phyloP scores from a whole-genome alignment of 2,329 filamentous ascomycete genomes.

The Alternaria ethzedia region DNA sequence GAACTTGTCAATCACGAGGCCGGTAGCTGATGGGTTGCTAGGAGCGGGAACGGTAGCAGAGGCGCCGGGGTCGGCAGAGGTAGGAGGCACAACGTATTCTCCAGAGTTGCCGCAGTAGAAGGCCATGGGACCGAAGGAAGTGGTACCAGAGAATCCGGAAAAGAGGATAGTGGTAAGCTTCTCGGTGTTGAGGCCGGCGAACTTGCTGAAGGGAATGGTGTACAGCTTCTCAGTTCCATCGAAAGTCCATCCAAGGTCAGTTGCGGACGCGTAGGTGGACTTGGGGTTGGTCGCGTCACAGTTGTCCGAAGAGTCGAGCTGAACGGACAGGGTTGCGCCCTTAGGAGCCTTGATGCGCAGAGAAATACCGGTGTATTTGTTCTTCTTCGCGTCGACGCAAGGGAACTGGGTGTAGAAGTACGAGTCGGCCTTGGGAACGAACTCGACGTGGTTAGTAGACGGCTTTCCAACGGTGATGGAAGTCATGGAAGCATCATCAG shows the following conservation, averaged over 20 bases:
- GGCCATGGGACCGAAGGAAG: slow-evolving; percentile 63
- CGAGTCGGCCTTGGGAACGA: slow-evolving; percentile 58
- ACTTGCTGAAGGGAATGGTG: slow-evolving; percentile 63
- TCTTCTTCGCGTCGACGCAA: slow-evolving; percentile 59
- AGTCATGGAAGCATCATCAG: slow-evolving; percentile 64
- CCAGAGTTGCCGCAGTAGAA: slow-evolving; percentile 64
- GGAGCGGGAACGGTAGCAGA: slow-evolving; percentile 60
- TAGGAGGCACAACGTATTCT: slow-evolving; percentile 58
- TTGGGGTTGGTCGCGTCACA: slow-evolving; percentile 53
- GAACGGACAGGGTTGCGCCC: slow-evolving; percentile 60
- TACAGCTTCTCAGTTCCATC: slow-evolving; percentile 67
- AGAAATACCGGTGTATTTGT: slow-evolving; percentile 62
- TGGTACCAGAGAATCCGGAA: slow-evolving; percentile 53
- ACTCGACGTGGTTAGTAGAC: slow-evolving; percentile 55
- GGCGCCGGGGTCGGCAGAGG: slow-evolving; percentile 50
- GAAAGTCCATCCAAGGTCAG: slow-evolving; percentile 65
- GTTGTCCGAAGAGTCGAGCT: slow-evolving; percentile 56
- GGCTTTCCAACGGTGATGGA: slow-evolving; percentile 61
- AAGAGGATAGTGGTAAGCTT: slow-evolving; percentile 63
- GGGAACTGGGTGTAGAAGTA: slow-evolving; percentile 66
- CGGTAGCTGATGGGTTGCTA: slow-evolving; percentile 53
- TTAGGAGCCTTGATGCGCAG: slow-evolving; percentile 61
- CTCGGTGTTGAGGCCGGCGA: slow-evolving; percentile 56
- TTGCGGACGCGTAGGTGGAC: slow-evolving; percentile 50
- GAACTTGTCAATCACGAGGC: slow-evolving; percentile 68